These are phyloP conservation scores for Boletales sp. DNA, from an alignment of 768 basidiomycete species.

Conservation along the genomic window DNA sequence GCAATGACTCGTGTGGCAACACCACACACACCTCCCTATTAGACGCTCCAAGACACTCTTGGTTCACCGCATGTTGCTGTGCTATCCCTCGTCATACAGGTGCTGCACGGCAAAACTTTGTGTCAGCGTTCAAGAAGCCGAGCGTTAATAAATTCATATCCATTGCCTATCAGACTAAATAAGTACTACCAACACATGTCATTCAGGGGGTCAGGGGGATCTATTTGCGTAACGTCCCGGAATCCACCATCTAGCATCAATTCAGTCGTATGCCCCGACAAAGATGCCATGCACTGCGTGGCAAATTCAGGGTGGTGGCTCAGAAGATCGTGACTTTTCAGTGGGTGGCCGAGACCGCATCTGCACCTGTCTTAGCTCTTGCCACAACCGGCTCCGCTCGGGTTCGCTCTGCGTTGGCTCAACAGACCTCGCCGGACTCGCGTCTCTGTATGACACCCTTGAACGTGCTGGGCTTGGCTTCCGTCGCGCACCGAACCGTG, in stretches of 20 bases:
- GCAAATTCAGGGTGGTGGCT: constrained; percentile 33
- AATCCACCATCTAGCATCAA: constrained; percentile 10
- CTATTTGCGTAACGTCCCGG: background rate
- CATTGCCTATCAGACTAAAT: constrained; percentile 4
- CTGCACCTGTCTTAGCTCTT: constrained; percentile 50
- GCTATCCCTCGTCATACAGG: background rate
- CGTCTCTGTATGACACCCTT: constrained; percentile 24
- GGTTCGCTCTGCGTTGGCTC: constrained; percentile 34
- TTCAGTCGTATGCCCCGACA: constrained; percentile 10
- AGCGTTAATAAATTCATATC: constrained; percentile 17
- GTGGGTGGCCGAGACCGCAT: constrained; percentile 45
- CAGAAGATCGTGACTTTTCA: constrained; percentile 38
- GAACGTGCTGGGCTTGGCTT: constrained; percentile 39
- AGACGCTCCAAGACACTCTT: background rate
- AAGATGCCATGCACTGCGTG: constrained; percentile 10
- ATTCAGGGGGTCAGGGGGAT: background rate
- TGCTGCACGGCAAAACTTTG: constrained; percentile 6
- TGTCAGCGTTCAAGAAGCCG: constrained; percentile 14
- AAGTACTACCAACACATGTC: constrained; percentile 12
- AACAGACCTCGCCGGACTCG: constrained; percentile 26
- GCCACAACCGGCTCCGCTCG: constrained; percentile 49
- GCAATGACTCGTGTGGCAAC: constrained; percentile 20
- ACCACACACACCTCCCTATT: background rate
- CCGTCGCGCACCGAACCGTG: constrained; percentile 35
- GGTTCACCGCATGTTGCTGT: no score